Base-by-base conservation (phyloP, 2,329 filamentous ascomycete genomes). In the Trichoderma simmonsii region DNA sequence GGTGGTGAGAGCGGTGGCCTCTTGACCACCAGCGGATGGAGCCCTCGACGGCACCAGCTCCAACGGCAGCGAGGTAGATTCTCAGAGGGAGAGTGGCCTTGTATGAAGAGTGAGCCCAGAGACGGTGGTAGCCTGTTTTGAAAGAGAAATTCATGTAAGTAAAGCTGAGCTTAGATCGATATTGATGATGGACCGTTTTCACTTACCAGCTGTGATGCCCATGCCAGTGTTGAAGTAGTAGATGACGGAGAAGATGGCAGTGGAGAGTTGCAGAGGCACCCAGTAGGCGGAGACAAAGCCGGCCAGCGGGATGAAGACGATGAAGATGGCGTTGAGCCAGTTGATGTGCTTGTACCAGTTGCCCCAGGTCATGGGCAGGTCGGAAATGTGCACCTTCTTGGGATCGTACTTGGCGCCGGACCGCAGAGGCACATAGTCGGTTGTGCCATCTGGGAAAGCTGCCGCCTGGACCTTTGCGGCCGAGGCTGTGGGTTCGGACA, bases 291-390 rank as follows among this genome's bases (percentile, higher is more conserved):
- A 87, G 77, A 96, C 82, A 79, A 92, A 88, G 74, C 94, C 94
- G 72, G 88, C 85, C 62, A 95, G 74, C 56, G 95, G 94, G 60
- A 97, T 87, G 76, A 92, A 86, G 75, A 97, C 82, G 80, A 97
- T 95, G 81, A 97, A 88, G 74, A 86, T 88, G 74, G 93, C 91
- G 82, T 97, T 97, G 76, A 97, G 87, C 94, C 94, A 97, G 87
- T 97, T 94, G 86, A 97, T 88, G 80, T 97, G 94, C 85, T 95
- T 92, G 84, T 94, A 91, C 93, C 93, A 96, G 86, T 97, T 97
- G 78, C 86, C 85, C 82, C 86, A 87, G 73, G 93, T 97, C 77
- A 97, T 91, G 72, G 92, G 92, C 74, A 89, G 89, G 75, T 97
- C 94, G 75, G 93, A 90, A 83, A 97, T 96, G 83, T 97, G 94